Percentiles rank a stretch among this genome's conserved stretches.
Evolutionary conservation across 2,329 filamentous ascomycete genomes (phyloP).

Genomic region (Xylaria sp.): DNA sequence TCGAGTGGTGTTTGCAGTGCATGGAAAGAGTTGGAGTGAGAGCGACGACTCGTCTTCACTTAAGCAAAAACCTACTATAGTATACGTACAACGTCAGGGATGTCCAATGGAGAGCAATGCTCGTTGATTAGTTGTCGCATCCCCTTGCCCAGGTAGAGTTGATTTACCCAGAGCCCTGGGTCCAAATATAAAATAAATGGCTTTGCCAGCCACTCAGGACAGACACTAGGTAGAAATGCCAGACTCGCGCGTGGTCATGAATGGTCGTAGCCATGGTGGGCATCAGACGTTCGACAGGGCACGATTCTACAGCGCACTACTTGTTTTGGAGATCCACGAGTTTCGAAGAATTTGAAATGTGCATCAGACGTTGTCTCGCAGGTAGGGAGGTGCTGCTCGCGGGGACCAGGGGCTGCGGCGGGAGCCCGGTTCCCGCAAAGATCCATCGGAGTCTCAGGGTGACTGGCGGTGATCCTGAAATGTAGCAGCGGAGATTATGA

Average conservation of each 20-base stretch:
- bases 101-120: constrained; percentile 1
- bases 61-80: not conserved
- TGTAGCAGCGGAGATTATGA: constrained; percentile 20
- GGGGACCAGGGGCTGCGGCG: constrained; percentile 26
- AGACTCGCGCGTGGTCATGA: constrained; percentile 3
- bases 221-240: not conserved
- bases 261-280: not conserved
- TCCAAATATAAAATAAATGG: constrained; percentile 19
- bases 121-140: constrained; percentile 2
- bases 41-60: constrained; percentile 8
- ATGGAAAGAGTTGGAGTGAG: not conserved
- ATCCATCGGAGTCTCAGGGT: constrained; percentile 11
- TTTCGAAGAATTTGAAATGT: constrained; percentile 3
- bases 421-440: constrained; percentile 30
- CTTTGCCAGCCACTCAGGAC: constrained; percentile 19
- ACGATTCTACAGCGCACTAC: not conserved
- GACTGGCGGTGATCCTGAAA: constrained; percentile 19
- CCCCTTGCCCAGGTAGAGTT: constrained; percentile 8
- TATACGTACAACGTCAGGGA: not conserved
- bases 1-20: not conserved
- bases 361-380: constrained; percentile 9
- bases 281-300: not conserved
- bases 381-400: constrained; percentile 17
- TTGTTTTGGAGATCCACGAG: constrained; percentile 9
- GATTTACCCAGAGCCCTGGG: constrained; percentile 36